Conservation (phyloP, 176 grass and related monocot genomes). For the Puya raimondii region DNA sequence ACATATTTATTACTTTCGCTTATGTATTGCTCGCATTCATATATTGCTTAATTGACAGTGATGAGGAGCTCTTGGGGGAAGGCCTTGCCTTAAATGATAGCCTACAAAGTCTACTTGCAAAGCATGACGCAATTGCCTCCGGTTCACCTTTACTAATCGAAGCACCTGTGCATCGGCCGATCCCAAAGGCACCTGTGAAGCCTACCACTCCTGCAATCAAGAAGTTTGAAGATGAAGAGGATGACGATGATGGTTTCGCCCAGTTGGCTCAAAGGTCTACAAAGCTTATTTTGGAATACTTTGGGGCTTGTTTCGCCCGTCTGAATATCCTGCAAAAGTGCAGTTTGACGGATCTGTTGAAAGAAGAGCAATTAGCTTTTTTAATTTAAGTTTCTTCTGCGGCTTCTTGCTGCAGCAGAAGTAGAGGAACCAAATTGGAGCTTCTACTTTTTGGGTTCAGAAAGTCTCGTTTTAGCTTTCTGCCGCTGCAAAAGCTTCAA, state of each 20-base stretch:
- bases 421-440: too few species aligned
- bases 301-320: too few species aligned
- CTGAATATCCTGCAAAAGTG: too few species aligned
- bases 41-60: slow-evolving; percentile 25
- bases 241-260: slow-evolving; percentile 80
- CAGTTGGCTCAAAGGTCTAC: slow-evolving; percentile 61
- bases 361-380: too few species aligned
- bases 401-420: too few species aligned
- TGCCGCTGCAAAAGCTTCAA: too few species aligned
- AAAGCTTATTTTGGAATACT: background rate
- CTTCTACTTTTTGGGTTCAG: too few species aligned
- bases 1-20: background rate
- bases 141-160: slow-evolving; percentile 39
- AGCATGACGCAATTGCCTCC: slow-evolving; percentile 50
- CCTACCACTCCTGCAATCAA: slow-evolving; percentile 12
- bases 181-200: background rate
- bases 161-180: slow-evolving; percentile 14
- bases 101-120: slow-evolving; percentile 62
- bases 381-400: too few species aligned
- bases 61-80: slow-evolving; percentile 70
- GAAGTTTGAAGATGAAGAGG: slow-evolving; percentile 25
- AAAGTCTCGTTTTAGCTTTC: too few species aligned
- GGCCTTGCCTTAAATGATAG: slow-evolving; percentile 71
- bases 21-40: too few species aligned
- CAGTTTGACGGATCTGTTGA: too few species aligned